Evolutionary conservation across 768 basidiomycete genomes (phyloP).

Genomic region (Gyrodon lividus): DNA sequence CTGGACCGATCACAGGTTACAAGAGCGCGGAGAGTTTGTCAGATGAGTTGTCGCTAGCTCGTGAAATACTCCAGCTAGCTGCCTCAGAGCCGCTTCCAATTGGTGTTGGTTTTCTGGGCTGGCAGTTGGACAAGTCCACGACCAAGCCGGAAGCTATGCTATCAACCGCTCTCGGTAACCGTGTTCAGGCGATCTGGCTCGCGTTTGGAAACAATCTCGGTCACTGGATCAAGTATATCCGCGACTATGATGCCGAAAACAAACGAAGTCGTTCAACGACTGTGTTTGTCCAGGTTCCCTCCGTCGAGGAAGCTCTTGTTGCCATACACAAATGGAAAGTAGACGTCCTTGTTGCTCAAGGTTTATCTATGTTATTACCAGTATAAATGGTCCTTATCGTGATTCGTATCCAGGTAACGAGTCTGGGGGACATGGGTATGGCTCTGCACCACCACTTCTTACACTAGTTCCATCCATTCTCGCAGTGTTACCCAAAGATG

Average conservation of each 20-base stretch:
- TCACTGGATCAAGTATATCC: conserved; percentile 61
- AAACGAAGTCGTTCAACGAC: conserved; percentile 44
- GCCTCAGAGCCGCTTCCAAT: conserved; percentile 45
- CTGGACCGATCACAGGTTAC: conserved; percentile 42
- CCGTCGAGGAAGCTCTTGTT: conserved; percentile 54
- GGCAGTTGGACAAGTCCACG: conserved; percentile 59
- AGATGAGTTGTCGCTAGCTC: conserved; percentile 54
- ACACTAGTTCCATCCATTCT: conserved; percentile 59
- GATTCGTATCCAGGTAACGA: conserved; percentile 55
- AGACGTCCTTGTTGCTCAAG: conserved; percentile 79
- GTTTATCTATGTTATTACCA: conserved; percentile 35
- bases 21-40: conserved; percentile 42
- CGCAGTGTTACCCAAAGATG: conserved; percentile 37
- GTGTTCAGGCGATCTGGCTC: conserved; percentile 71
- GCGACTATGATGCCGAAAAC: conserved; percentile 47
- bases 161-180: conserved; percentile 48
- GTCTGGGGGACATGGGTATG: conserved; percentile 74
- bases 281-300: conserved; percentile 66
- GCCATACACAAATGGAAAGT: conserved; percentile 68
- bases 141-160: conserved; percentile 43
- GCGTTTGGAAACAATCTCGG: conserved; percentile 61
- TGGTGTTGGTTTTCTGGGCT: conserved; percentile 75
- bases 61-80: conserved; percentile 37
- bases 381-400: background rate
- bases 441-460: conserved; percentile 55